Evolutionary conservation across 768 basidiomycete species (phyloP), one percentile per base, ranked within the genome.

Genomic region (Suillus cothurnatus): DNA sequence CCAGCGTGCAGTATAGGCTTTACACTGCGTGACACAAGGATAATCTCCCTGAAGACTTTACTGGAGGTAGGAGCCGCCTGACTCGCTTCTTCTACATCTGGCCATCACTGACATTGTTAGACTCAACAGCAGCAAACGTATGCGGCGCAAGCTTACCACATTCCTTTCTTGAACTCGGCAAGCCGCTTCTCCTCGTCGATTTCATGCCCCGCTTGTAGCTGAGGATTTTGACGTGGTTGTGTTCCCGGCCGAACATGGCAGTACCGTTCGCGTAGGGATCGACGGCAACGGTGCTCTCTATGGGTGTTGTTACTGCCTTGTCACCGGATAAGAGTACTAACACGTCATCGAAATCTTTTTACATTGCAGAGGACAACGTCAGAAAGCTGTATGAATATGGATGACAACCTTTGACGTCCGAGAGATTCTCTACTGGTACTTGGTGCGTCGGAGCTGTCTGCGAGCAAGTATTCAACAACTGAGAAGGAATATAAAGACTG

Each of bases 41-140:
- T 82, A 82, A 86, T 83, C 68, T 86, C 82, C 67, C 82, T 82
- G 72, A 81, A 84, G 15, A 84, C 76, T n/a, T 79, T 74, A 62
- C 80, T 82, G 56, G 79, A 82, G 0, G 75, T 64, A 0, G 83
- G 82, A 0, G 79, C 77, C 1, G 69, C 69, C 23, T 66, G 70
- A 67, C 84, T 85, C 3, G 81, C 82, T 36, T 81, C 77, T 26
- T 81, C 82, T 2, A 83, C 76, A 14, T 72, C 66, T 2, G 72
- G 74, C 78, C 79, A 83, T 61, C 11, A 1, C 11, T 45, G 21
- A 11, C 9, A 12, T 17, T 21, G 60, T 31, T 49, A 60, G 52
- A 7, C 47, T 28, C 5, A 4, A 38, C 39, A 11, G 45, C 19
- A 43, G 21, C 28, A 23, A n/a, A 8, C 21, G 28, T 17, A 53